Conservation (phyloP, 2,329 filamentous ascomycete species). For the Ophiostoma piceae region DNA sequence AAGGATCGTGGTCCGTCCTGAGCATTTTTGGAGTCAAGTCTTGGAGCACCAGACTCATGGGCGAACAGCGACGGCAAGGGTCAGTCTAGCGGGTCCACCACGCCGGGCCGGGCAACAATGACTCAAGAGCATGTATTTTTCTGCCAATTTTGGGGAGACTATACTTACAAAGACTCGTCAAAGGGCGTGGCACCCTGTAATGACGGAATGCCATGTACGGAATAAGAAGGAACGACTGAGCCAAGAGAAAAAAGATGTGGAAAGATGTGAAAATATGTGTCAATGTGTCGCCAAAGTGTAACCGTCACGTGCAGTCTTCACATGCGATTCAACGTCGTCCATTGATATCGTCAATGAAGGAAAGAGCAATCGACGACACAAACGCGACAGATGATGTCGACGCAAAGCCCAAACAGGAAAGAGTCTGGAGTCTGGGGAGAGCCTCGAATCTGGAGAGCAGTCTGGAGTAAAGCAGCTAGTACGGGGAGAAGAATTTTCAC, state of each 20-base stretch:
- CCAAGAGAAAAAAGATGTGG: neutral
- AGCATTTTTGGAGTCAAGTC: slow-evolving; percentile 3
- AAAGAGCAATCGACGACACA: neutral
- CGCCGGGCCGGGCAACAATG: neutral
- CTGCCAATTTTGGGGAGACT: neutral
- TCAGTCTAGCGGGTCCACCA: slow-evolving; percentile 9
- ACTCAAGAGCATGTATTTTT: neutral
- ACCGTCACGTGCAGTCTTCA: neutral
- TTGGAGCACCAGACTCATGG: neutral
- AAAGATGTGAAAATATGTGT: neutral
- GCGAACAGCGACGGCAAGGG: neutral
- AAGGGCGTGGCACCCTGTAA: neutral
- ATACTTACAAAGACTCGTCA: neutral
- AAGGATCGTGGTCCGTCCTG: slow-evolving; percentile 12
- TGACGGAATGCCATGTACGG: neutral
- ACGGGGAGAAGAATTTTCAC: slow-evolving; percentile 2
- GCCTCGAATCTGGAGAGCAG: neutral
- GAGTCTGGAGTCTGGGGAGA: slow-evolving; percentile 2
- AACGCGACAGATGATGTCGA: neutral
- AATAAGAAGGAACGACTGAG: slow-evolving; percentile 2
- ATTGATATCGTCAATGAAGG: neutral
- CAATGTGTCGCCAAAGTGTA: neutral
- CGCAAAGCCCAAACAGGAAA: neutral
- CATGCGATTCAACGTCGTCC: neutral
- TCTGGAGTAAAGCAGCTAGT: neutral